These are phyloP conservation scores for Septoria linicola DNA, from an alignment of 2,329 filamentous ascomycete species.

Conservation along the genomic window DNA sequence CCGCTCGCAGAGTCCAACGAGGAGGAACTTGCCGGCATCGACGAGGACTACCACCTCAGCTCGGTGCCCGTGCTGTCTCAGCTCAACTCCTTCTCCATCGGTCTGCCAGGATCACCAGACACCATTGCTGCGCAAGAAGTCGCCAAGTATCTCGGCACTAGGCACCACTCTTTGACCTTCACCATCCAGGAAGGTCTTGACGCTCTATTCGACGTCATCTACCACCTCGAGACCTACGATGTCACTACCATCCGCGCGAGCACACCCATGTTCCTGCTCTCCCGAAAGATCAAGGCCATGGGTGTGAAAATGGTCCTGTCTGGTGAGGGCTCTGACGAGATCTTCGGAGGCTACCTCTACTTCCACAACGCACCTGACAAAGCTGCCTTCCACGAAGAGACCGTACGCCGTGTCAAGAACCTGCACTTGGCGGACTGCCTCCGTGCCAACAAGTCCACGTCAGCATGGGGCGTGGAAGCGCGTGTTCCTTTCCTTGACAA, in stretches of 20 bases:
- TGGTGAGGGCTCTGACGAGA: conserved; percentile 95
- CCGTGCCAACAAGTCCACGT: conserved; percentile 98
- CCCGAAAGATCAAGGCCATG: conserved; percentile 98
- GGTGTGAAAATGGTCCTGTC: conserved; percentile 99
- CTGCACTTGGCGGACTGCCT: conserved; percentile 94
- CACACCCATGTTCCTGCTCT: conserved; percentile 96
- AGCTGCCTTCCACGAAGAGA: conserved; percentile 93
- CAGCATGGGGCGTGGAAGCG: conserved; percentile 95
- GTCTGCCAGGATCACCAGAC: conserved; percentile 87
- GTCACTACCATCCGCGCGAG: conserved; percentile 98
- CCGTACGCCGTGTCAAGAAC: conserved; percentile 91
- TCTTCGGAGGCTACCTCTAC: conserved; percentile 97
- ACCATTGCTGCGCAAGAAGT: conserved; percentile 89
- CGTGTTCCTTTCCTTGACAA: conserved; percentile 98
- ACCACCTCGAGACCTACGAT: conserved; percentile 95
- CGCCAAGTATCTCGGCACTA: conserved; percentile 93
- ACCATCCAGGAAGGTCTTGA: conserved; percentile 97
- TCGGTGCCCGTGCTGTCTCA: conserved; percentile 90
- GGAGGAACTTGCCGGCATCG: conserved; percentile 85
- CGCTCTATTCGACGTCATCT: conserved; percentile 95
- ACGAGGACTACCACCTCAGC: conserved; percentile 84
- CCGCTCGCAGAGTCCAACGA: conserved; percentile 48
- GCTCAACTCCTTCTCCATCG: conserved; percentile 98
- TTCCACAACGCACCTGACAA: conserved; percentile 93
- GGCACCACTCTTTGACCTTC: conserved; percentile 97